phyloP scores from a whole-genome alignment of 495 filamentous ascomycete genomes.

The Beverwykella pulmonaria region DNA sequence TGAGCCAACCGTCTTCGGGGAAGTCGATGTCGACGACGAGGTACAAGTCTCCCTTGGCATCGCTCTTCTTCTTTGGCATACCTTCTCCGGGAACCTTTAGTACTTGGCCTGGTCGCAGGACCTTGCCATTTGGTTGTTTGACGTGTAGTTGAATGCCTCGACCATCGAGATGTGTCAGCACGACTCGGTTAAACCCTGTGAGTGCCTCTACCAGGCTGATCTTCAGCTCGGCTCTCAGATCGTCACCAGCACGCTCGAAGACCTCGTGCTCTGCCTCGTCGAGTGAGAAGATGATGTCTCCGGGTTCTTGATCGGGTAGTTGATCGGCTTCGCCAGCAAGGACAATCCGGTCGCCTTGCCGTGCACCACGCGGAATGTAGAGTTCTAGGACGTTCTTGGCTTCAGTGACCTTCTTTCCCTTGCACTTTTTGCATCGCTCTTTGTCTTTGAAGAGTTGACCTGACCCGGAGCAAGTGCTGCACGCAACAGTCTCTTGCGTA shows the following conservation, averaged over 20 bases:
- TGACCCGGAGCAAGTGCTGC: slow-evolving; percentile 76
- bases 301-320: slow-evolving; percentile 83
- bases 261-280: slow-evolving; percentile 77
- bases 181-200: slow-evolving; percentile 85
- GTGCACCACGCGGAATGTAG: slow-evolving; percentile 88
- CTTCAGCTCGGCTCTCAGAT: slow-evolving; percentile 76
- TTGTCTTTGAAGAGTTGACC: slow-evolving; percentile 88
- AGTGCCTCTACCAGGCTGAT: slow-evolving; percentile 83
- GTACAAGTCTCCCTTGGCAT: slow-evolving; percentile 83
- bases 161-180: slow-evolving; percentile 91
- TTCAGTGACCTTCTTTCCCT: slow-evolving; percentile 77
- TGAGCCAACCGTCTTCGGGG: slow-evolving; percentile 81
- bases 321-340: slow-evolving; percentile 95
- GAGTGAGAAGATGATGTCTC: slow-evolving; percentile 87
- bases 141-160: slow-evolving; percentile 82
- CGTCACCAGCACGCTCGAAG: slow-evolving; percentile 79
- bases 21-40: slow-evolving; percentile 85
- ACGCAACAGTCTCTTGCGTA: slow-evolving; percentile 71
- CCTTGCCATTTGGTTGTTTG: slow-evolving; percentile 65
- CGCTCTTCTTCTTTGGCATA: slow-evolving; percentile 88
- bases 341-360: slow-evolving; percentile 84
- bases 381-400: slow-evolving; percentile 93
- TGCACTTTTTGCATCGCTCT: slow-evolving; percentile 98
- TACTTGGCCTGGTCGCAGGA: slow-evolving; percentile 78
- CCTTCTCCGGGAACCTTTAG: slow-evolving; percentile 86